These are phyloP conservation scores for Lasiosphaeriaceae sp. DNA, from an alignment of 495 filamentous ascomycete species.

Conservation along the genomic window DNA sequence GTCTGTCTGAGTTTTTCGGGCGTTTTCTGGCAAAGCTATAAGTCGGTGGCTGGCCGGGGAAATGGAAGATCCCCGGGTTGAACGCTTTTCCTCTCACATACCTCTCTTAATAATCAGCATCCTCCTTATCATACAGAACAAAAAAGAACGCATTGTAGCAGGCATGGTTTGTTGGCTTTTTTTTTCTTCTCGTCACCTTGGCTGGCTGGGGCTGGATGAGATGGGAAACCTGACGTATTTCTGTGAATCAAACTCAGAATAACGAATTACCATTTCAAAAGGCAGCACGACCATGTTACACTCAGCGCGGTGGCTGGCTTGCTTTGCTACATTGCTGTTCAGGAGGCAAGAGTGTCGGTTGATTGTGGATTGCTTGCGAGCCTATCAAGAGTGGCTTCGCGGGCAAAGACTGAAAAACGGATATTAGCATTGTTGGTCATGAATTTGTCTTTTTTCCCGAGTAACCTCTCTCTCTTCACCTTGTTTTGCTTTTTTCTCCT, in stretches of 20 bases:
- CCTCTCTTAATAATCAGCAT: constrained; percentile 1
- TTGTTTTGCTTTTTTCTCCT: constrained; percentile 9
- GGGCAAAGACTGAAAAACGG: background rate
- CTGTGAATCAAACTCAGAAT: constrained; percentile 13
- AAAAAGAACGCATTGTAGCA: constrained; percentile 22
- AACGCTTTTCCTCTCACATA: background rate
- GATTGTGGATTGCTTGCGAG: too few species aligned
- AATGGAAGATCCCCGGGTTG: background rate
- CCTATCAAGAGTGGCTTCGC: background rate
- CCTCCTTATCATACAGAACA: constrained; percentile 6
- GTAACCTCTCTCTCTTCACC: too few species aligned
- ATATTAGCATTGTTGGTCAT: constrained; percentile 15
- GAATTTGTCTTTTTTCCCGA: constrained; percentile 10
- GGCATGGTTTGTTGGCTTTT: constrained; percentile 7
- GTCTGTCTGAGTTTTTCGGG: constrained; percentile 6
- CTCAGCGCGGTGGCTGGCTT: too few species aligned
- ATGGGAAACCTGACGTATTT: constrained; percentile 5
- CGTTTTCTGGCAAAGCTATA: constrained; percentile 5
- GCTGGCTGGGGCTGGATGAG: constrained; percentile 16
- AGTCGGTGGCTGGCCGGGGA: constrained; percentile 4
- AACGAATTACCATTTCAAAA: constrained; percentile 14
- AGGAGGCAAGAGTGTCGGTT: too few species aligned
- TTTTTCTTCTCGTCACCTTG: background rate
- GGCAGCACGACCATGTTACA: background rate
- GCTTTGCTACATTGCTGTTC: too few species aligned